Conservation (phyloP, 2,329 filamentous ascomycete species). For the Pseudogymnoascus sp. region DNA sequence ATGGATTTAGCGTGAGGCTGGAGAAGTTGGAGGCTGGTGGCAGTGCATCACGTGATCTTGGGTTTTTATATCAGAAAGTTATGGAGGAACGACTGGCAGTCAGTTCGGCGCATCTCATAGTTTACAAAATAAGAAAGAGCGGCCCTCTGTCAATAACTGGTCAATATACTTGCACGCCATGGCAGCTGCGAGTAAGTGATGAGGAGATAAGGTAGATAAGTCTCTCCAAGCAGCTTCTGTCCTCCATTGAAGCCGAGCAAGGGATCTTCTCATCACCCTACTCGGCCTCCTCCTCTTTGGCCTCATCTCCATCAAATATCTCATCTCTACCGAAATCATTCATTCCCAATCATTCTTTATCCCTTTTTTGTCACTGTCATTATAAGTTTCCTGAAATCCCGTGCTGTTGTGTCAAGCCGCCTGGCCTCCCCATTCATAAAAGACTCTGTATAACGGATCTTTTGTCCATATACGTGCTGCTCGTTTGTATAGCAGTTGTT, state of each 20-base stretch:
- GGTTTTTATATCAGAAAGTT: neutral
- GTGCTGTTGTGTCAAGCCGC: slow-evolving; percentile 2
- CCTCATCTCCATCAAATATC: slow-evolving; percentile 8
- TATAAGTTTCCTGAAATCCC: neutral
- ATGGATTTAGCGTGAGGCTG: slow-evolving; percentile 9
- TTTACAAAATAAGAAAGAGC: slow-evolving; percentile 6
- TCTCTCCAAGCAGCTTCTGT: neutral
- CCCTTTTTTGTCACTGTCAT: neutral
- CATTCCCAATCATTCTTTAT: neutral
- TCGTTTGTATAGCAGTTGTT: slow-evolving; percentile 1
- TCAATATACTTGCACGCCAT: neutral
- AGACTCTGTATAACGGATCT: slow-evolving; percentile 3
- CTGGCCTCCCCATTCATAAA: neutral
- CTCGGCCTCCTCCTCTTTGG: neutral
- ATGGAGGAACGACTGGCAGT: neutral
- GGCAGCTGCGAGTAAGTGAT: slow-evolving; percentile 2
- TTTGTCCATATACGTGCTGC: slow-evolving; percentile 9
- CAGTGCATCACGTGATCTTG: neutral
- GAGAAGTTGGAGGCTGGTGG: neutral
- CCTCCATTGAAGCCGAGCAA: neutral
- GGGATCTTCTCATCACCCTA: slow-evolving; percentile 6
- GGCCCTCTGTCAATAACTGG: neutral
- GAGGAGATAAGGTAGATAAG: neutral
- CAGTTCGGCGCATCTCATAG: neutral
- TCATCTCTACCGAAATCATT: neutral